Base-by-base conservation (phyloP, 305 asterid species). In the Stenogyne calaminthoides region DNA sequence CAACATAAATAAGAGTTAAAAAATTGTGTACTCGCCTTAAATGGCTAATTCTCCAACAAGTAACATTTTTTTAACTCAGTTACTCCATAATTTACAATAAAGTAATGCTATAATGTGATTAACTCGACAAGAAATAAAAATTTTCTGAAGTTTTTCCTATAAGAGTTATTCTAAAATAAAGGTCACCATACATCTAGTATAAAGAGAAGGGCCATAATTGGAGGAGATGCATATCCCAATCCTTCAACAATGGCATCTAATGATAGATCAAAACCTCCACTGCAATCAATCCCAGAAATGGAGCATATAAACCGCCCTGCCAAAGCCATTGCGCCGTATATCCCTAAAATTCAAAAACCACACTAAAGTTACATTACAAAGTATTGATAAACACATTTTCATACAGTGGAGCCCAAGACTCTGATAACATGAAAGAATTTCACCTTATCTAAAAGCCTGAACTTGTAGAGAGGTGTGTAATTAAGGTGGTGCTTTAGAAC, bases 211-310 rank as follows among this genome's bases (percentile, higher is more conserved):
- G 96, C 96, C 98, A 92, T 92, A 64, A 94, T 92, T 9, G 98
- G 98, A 68, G 99, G 99, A 82, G 87, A 89, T 64, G 98, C 97
- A 82, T 94, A 92, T 84, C 96, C 99, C 79, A 94, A 61, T 75
- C 99, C 99, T 71, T 85, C 84, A 36, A 92, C 96, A 69, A 90
- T 78, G 79, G 99, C 96, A 78, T 90, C 86, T 63, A 90, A 81
- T 34, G 97, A 81, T 51, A 86, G 84, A 75, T 86, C 83, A 65
- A 89, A 94, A 59, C 99, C 99, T 75, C 99, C 99, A 39, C 77
- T 84, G 80, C 82, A 80, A 77, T 94, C 98, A 47, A 88, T 88
- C 78, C 98, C 99, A 9, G 95, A 78, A 67, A 88, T 79, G 16
- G 96, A 91, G 86, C 97, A 94, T 81, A 94, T 88, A 79, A 90